Percentiles rank a stretch among this genome's conserved stretches.
Evolutionary conservation across 371 early-diverging fungal genomes (phyloP).

Genomic region (Thermomucor indicae-seudaticae): DNA sequence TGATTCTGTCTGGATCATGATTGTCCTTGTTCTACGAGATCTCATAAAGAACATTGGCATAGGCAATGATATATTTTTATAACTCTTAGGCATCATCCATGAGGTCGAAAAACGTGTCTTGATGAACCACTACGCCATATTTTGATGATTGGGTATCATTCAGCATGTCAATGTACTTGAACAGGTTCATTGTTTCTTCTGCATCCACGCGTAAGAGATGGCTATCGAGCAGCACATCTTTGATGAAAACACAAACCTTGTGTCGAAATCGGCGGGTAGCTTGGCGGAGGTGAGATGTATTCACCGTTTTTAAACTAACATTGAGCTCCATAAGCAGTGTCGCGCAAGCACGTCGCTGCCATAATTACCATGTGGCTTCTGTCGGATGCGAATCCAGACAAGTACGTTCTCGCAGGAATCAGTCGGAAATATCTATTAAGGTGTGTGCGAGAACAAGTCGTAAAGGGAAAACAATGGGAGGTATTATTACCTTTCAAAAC

Average conservation of each 20-base stretch:
- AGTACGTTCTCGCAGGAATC: conserved; percentile 24
- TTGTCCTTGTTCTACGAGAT: no score
- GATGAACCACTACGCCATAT: conserved; percentile 13
- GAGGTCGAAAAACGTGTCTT: conserved; percentile 8
- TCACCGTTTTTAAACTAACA: conserved; percentile 18
- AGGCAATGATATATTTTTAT: no score
- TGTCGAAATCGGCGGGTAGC: conserved; percentile 21
- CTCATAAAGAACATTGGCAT: no score
- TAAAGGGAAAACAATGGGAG: not conserved
- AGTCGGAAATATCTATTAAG: conserved; percentile 27
- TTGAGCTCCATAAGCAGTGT: not conserved
- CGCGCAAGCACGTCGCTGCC: not conserved
- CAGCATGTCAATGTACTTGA: conserved; percentile 18
- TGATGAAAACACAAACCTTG: not conserved
- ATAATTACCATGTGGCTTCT: conserved; percentile 38
- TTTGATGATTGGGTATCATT: conserved; percentile 4
- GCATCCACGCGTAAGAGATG: not conserved
- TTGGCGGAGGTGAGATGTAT: conserved; percentile 24
- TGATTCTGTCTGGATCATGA: no score
- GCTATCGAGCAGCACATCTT: no score
- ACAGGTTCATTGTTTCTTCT: conserved; percentile 14
- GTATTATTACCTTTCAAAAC: conserved; percentile 19
- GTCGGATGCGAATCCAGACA: conserved; percentile 33
- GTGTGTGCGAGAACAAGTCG: not conserved
- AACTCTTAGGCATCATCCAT: no score